These are phyloP conservation scores for Penicillium steckii DNA, from an alignment of 495 filamentous ascomycete species.

Conservation along the genomic window DNA sequence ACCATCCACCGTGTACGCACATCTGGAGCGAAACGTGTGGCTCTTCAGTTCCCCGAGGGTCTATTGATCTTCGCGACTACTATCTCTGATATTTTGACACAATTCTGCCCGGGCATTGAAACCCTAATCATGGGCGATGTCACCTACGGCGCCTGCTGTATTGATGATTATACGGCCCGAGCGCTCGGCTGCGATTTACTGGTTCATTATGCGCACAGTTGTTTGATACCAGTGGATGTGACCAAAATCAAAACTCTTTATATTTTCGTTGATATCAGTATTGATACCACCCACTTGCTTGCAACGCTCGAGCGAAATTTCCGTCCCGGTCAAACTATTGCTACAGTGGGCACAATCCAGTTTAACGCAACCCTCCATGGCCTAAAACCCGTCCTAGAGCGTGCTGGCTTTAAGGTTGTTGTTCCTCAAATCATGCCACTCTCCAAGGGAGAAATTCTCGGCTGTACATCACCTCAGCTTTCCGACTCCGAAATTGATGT, in stretches of 20 bases:
- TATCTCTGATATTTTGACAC: constrained; percentile 93
- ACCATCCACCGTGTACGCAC: constrained; percentile 92
- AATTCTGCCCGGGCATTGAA: constrained; percentile 87
- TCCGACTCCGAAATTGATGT: constrained; percentile 59
- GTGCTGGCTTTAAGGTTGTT: constrained; percentile 75
- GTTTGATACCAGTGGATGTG: constrained; percentile 91
- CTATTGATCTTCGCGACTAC: constrained; percentile 95
- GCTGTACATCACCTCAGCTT: constrained; percentile 87
- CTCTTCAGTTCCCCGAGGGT: constrained; percentile 94
- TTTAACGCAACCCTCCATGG: constrained; percentile 96
- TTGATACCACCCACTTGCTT: constrained; percentile 83
- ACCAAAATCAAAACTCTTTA: constrained; percentile 95
- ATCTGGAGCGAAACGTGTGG: constrained; percentile 72
- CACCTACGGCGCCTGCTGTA: constrained; percentile 97
- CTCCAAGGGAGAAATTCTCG: constrained; percentile 90
- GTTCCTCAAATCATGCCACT: constrained; percentile 93
- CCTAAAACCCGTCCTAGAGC: constrained; percentile 69
- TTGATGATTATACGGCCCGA: constrained; percentile 95
- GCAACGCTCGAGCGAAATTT: constrained; percentile 91
- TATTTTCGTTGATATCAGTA: constrained; percentile 96
- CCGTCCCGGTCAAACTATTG: constrained; percentile 75
- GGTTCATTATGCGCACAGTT: constrained; percentile 96
- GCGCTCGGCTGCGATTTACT: constrained; percentile 93
- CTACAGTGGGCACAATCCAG: constrained; percentile 95
- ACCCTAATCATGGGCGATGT: constrained; percentile 99